Conservation (phyloP, 805 yeast genomes). For the Zygotorulaspora sp. region DNA sequence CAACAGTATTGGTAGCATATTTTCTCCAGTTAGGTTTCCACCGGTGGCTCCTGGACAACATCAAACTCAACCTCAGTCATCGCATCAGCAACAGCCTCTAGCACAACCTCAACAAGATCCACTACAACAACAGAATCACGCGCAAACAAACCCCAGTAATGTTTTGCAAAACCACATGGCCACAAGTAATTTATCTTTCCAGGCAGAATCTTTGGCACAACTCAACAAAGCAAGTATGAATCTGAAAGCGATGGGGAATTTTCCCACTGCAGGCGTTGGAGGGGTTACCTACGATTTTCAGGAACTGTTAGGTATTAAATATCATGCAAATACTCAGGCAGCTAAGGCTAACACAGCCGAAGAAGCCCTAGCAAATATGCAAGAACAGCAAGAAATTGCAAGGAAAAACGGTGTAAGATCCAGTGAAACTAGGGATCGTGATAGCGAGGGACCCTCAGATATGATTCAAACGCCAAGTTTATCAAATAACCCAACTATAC, state of each 20-base stretch:
- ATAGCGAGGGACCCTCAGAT: conserved; percentile 7
- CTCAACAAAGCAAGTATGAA: conserved; percentile 23
- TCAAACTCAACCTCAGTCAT: conserved; percentile 23
- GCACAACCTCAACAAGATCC: conserved; percentile 17
- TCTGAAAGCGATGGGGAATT: conserved; percentile 24
- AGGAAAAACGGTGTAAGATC: conserved; percentile 9
- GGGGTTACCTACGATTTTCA: conserved; percentile 32
- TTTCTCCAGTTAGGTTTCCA: conserved; percentile 21
- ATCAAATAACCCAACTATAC: conserved; percentile 25
- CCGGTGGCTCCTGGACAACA: conserved; percentile 18
- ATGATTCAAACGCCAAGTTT: conserved; percentile 23
- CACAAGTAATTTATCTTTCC: conserved; percentile 12
- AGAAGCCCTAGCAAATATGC: conserved; percentile 32
- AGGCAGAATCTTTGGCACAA: conserved; percentile 22
- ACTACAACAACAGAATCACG: conserved; percentile 10
- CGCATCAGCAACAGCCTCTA: conserved; percentile 17
- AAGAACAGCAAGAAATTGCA: conserved; percentile 27
- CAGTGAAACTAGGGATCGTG: conserved; percentile 1
- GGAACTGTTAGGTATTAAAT: conserved; percentile 23
- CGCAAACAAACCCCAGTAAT: conserved; percentile 14
- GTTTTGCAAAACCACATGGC: conserved; percentile 7
- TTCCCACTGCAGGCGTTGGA: conserved; percentile 32
- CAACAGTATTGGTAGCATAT: conserved; percentile 28
- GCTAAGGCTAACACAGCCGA: conserved; percentile 28
- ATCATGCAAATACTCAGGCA: conserved; percentile 20